Evolutionary conservation across 495 filamentous ascomycete genomes (phyloP).

Genomic region (Aspergillus hancockii): DNA sequence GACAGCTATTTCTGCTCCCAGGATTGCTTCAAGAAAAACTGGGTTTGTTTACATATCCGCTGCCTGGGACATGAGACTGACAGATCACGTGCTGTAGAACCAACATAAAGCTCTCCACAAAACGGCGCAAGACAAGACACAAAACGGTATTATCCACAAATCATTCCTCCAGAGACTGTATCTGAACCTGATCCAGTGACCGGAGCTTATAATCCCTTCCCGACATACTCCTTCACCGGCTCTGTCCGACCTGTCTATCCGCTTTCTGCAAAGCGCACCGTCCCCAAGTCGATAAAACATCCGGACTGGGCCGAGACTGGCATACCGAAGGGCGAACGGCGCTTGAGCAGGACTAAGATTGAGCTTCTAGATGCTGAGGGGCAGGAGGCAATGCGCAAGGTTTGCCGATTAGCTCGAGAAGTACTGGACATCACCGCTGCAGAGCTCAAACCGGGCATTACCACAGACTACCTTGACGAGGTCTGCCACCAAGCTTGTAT

Average conservation of each 20-base stretch:
- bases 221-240: constrained; percentile 72
- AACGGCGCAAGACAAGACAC: not conserved
- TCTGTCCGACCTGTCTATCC: constrained; percentile 73
- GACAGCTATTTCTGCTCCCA: constrained; percentile 86
- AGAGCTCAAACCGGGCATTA: constrained; percentile 68
- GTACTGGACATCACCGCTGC: constrained; percentile 78
- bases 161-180: constrained; percentile 54
- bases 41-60: constrained; percentile 56
- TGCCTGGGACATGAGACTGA: constrained; percentile 22
- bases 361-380: constrained; percentile 63
- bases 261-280: constrained; percentile 59
- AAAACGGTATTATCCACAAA: too few species aligned
- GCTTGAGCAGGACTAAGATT: constrained; percentile 62
- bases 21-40: constrained; percentile 90
- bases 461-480: constrained; percentile 81
- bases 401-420: constrained; percentile 71
- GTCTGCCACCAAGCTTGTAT: constrained; percentile 79
- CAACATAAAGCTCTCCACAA: not conserved
- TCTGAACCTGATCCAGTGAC: constrained; percentile 72
- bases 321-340: constrained; percentile 63
- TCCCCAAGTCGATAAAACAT: constrained; percentile 67
- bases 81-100: not conserved
- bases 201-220: constrained; percentile 75
- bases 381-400: constrained; percentile 75
- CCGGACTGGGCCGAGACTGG: constrained; percentile 74